Base-by-base conservation (phyloP, 2,329 filamentous ascomycete genomes). In the Cryphonectria nitschkei region DNA sequence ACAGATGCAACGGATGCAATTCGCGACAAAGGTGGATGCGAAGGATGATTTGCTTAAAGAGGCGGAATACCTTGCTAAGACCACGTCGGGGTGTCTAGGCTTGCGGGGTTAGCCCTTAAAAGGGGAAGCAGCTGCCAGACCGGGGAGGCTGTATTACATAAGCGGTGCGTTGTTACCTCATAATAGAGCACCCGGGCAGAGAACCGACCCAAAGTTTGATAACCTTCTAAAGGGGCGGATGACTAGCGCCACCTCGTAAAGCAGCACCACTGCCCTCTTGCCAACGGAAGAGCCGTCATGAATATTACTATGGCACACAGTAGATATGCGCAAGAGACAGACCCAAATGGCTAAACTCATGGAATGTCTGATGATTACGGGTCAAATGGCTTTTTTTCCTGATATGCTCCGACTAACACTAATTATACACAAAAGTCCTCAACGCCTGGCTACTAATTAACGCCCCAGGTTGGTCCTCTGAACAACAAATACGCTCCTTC, bases 1-100 rank as follows among this genome's bases (percentile, higher is more conserved):
- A 41, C 65, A 69, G 69, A 71, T 71, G 71, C 71, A 67, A 71
- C 68, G 54, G 66, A 73, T 71, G 71, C 71, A 73, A 73, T 73
- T 68, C 67, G 50, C 66, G 66, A 67, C 65, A 66, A 19, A 29
- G 37, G 66, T 63, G 67, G 66, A 54, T 65, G 60, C 46, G 32
- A 56, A 65, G 62, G 58, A 46, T 66, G 65, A 32, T 68, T 68
- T 52, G 64, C 70, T 72, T 73, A 68, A 71, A 73, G 69, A 67
- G 69, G 66, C 54, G 63, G 58, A 54, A 65, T 52, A 56, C 32
- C 60, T 63, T 69, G 70, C 70, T 72, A 61, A 46, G 58, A 52
- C 64, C 50, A 65, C 39, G 58, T 66, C 56, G 32, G 46, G 46
- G 39, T 58, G 62, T 43, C 32, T 22, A 37, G 37, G 29, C 29